A percentile compares a stretch with the other conserved stretches of the same genome.
Conservation (phyloP, 805 yeast species). For the Myxozyma udenii region DNA sequence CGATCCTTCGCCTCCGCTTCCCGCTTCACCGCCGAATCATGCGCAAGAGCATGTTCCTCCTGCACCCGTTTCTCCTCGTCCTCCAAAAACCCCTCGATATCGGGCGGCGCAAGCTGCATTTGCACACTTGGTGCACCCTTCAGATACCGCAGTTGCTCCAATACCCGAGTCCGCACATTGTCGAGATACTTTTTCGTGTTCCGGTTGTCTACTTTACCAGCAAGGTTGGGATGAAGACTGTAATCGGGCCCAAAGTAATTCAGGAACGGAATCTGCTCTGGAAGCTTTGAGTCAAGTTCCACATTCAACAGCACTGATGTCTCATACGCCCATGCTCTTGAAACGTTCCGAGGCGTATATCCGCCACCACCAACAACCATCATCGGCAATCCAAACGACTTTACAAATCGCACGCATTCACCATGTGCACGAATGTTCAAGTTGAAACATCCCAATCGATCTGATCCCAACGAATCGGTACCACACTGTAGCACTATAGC, state of each 20-base stretch:
- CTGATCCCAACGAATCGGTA: conserved; percentile 95
- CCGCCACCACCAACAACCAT: conserved; percentile 98
- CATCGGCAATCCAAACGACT: conserved; percentile 80
- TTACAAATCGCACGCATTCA: conserved; percentile 86
- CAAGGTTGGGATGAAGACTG: conserved; percentile 79
- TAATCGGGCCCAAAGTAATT: conserved; percentile 88
- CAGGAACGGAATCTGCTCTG: conserved; percentile 69
- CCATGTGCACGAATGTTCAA: conserved; percentile 94
- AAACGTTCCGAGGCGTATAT: conserved; percentile 94
- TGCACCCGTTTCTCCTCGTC: conserved; percentile 41
- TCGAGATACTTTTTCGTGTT: conserved; percentile 82
- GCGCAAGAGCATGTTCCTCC: conserved; percentile 35
- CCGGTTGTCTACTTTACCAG: conserved; percentile 78
- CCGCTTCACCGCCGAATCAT: conserved; percentile 16
- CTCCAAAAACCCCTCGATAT: conserved; percentile 40
- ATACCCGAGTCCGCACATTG: conserved; percentile 64
- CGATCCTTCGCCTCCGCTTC: conserved; percentile 28
- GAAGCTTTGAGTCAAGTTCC: conserved; percentile 69
- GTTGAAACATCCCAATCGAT: conserved; percentile 92
- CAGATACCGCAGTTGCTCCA: conserved; percentile 76
- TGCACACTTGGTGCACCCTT: conserved; percentile 94
- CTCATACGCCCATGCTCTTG: conserved; percentile 93
- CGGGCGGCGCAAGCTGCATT: conserved; percentile 87
- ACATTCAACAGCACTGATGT: conserved; percentile 83
- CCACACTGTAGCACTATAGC: conserved; percentile 98